Percentiles rank a stretch among this genome's conserved stretches.
Evolutionary conservation across 2,329 filamentous ascomycete species (phyloP).

Genomic region (Talaromyces sp.): DNA sequence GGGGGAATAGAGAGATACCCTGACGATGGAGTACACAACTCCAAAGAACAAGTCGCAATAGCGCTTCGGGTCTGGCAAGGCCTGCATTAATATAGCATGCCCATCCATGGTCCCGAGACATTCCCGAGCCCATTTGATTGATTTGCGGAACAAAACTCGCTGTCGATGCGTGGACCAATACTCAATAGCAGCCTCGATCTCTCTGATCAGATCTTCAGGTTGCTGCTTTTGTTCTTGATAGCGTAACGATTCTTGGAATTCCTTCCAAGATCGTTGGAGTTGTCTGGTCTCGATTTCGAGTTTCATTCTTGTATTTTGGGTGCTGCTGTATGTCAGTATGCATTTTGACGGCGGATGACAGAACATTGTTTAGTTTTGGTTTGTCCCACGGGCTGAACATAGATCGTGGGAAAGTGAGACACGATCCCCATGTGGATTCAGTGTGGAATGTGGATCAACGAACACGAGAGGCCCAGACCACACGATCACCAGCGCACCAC

Average conservation of each 20-base stretch:
- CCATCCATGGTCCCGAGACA: conserved; percentile 30
- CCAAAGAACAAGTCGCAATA: conserved; percentile 35
- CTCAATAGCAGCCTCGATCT: conserved; percentile 29
- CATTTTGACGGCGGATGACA: not conserved
- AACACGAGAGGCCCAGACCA: conserved; percentile 1
- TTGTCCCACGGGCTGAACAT: not conserved
- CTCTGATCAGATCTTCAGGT: conserved; percentile 27
- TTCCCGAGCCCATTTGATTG: conserved; percentile 27
- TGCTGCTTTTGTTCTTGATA: conserved; percentile 29
- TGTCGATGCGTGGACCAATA: conserved; percentile 29
- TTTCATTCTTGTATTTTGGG: conserved; percentile 17
- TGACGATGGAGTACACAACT: conserved; percentile 36
- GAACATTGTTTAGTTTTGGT: not conserved
- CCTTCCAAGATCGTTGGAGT: conserved; percentile 35
- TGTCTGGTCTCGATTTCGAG: conserved; percentile 41
- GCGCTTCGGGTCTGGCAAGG: conserved; percentile 27
- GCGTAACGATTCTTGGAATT: conserved; percentile 31
- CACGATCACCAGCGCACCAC: not conserved
- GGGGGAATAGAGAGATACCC: conserved; percentile 28
- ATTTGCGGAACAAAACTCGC: conserved; percentile 26
- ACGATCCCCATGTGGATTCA: not conserved
- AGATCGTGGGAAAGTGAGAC: conserved; percentile 6
- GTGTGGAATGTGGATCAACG: conserved; percentile 1
- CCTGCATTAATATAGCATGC: conserved; percentile 27
- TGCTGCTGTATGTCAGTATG: not conserved